These are phyloP conservation scores for Mitragyna speciosa DNA, from an alignment of 257 asterid species.

Conservation along the genomic window DNA sequence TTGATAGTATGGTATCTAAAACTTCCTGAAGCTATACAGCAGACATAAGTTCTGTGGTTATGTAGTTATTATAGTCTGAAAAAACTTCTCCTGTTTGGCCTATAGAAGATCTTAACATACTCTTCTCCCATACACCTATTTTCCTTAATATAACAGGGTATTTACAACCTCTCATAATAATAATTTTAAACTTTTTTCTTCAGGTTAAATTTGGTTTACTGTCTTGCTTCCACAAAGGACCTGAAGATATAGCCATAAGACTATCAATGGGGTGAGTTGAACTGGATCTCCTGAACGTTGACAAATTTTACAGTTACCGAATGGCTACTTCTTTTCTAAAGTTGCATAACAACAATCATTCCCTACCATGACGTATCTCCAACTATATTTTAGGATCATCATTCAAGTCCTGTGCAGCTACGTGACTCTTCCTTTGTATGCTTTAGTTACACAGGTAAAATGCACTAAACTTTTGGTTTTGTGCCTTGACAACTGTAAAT, in stretches of 20 bases:
- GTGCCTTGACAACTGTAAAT: neutral
- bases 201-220: conserved; percentile 72
- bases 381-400: conserved; percentile 44
- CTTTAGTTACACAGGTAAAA: conserved; percentile 90
- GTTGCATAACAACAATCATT: neutral
- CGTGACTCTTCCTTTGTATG: conserved; percentile 92
- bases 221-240: conserved; percentile 73
- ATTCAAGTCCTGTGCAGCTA: conserved; percentile 78
- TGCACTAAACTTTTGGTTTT: too few relatives aligned
- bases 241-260: conserved; percentile 72
- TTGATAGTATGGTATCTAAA: neutral
- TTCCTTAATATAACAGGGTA: neutral
- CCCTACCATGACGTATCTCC: neutral
- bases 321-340: neutral
- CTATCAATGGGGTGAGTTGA: conserved; percentile 73
- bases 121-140: neutral
- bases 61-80: neutral
- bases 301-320: neutral
- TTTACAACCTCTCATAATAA: neutral
- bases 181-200: neutral
- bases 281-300: neutral
- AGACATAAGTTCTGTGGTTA: neutral
- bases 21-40: neutral
- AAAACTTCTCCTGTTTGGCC: neutral
- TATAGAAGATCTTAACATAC: neutral